Percentiles rank a stretch among this genome's conserved stretches.
Conservation (phyloP, 306 rosid species). For the Carpinus viminea region DNA sequence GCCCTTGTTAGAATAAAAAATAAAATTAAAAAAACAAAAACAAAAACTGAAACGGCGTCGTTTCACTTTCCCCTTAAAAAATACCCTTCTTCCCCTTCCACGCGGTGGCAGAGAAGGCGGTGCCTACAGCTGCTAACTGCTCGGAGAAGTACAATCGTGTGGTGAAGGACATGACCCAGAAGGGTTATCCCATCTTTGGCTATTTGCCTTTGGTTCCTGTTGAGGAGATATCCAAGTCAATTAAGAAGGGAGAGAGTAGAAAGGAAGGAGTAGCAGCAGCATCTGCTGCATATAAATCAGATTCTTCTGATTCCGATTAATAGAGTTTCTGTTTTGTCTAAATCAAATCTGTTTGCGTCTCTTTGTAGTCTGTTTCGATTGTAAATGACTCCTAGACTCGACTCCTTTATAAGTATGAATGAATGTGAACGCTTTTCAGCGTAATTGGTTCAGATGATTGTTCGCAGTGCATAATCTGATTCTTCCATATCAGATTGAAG, state of each 20-base stretch:
- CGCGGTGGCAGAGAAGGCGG: constrained; percentile 48
- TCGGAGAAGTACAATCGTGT: constrained; percentile 59
- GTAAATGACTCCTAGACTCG: background rate
- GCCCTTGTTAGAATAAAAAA: too few relatives aligned
- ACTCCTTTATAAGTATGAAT: background rate
- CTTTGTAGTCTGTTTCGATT: constrained; percentile 2
- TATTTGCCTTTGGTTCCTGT: constrained; percentile 72
- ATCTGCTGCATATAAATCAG: constrained; percentile 23
- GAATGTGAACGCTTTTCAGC: background rate
- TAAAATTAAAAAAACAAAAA: too few relatives aligned
- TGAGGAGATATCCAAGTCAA: constrained; percentile 52
- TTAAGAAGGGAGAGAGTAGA: constrained; percentile 36
- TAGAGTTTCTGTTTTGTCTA: background rate
- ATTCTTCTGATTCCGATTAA: constrained; percentile 46
- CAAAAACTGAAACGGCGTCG: too few relatives aligned
- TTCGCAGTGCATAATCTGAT: background rate
- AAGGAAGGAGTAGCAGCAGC: constrained; percentile 27
- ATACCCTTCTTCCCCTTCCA: too few relatives aligned
- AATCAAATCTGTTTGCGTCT: background rate
- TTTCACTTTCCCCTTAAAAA: too few relatives aligned
- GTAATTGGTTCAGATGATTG: background rate
- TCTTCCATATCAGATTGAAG: background rate
- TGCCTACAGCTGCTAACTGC: constrained; percentile 49
- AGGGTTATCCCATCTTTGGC: constrained; percentile 51
- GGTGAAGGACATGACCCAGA: constrained; percentile 45